These are phyloP conservation scores for Boletus patriciae DNA, from an alignment of 768 basidiomycete genomes.

Conservation along the genomic window DNA sequence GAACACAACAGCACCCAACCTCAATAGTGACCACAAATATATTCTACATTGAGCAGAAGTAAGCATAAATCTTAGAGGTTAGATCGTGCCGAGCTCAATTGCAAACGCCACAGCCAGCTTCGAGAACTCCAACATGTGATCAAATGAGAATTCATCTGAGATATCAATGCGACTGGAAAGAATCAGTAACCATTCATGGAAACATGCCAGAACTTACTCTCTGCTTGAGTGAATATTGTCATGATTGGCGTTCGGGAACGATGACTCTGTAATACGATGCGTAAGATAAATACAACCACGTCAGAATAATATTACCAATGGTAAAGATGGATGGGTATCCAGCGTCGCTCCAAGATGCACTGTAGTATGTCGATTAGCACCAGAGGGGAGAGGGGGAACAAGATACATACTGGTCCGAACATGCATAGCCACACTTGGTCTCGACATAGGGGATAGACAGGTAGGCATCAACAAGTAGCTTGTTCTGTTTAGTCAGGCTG, in stretches of 20 bases:
- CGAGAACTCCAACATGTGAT: constrained; percentile 87
- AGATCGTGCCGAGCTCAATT: constrained; percentile 63
- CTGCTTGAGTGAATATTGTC: constrained; percentile 75
- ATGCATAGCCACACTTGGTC: constrained; percentile 92
- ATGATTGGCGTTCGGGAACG: constrained; percentile 72
- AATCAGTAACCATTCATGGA: constrained; percentile 37
- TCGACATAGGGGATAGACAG: constrained; percentile 78
- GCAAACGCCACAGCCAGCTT: constrained; percentile 80
- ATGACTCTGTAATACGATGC: constrained; percentile 46
- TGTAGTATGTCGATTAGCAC: constrained; percentile 24
- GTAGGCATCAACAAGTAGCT: constrained; percentile 69
- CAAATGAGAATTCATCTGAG: constrained; percentile 86
- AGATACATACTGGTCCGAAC: constrained; percentile 81
- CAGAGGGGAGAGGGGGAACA: constrained; percentile 19
- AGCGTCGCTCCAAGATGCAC: constrained; percentile 81
- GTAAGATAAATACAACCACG: neutral
- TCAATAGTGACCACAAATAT: neutral
- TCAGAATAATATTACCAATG: constrained; percentile 44
- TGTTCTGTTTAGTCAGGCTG: constrained; percentile 82
- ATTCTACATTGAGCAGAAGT: neutral
- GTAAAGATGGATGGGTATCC: constrained; percentile 86
- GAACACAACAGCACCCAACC: too few relatives aligned
- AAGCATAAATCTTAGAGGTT: neutral
- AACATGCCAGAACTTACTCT: constrained; percentile 61
- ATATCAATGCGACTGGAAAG: constrained; percentile 71